Conservation (phyloP, 2,329 filamentous ascomycete genomes). For the Aspergillus eucalypticola region DNA sequence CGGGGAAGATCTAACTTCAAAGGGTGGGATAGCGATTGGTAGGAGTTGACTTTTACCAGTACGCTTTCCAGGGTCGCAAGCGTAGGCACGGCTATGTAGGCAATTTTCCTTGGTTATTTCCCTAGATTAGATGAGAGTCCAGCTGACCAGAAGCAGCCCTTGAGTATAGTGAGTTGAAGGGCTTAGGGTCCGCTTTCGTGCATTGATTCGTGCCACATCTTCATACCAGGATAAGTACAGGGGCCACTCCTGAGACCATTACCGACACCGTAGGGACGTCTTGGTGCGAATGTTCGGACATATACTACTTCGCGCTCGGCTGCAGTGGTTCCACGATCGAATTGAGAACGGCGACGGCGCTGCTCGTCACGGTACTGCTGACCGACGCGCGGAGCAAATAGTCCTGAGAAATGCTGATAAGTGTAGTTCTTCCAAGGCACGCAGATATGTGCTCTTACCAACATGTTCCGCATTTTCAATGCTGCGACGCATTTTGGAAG, state of each 20-base stretch:
- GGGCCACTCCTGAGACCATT: conserved; percentile 25
- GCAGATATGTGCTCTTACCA: conserved; percentile 55
- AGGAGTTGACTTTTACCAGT: background rate
- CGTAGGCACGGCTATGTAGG: background rate
- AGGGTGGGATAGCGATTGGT: conserved; percentile 9
- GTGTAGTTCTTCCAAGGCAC: background rate
- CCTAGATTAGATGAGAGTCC: background rate
- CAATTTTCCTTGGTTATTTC: background rate
- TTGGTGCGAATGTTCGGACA: conserved; percentile 26
- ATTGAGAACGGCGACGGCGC: conserved; percentile 73
- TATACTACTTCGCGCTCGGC: conserved; percentile 63
- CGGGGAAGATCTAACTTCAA: conserved; percentile 1
- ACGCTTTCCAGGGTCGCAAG: background rate
- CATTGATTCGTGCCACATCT: conserved; percentile 26
- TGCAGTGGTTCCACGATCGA: conserved; percentile 75
- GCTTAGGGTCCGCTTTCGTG: conserved; percentile 23
- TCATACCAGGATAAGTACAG: conserved; percentile 28
- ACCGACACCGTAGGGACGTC: conserved; percentile 19
- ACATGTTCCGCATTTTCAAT: conserved; percentile 84
- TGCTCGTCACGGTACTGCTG: conserved; percentile 74
- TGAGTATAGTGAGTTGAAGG: conserved; percentile 14
- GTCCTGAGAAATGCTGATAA: conserved; percentile 26
- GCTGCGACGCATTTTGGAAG: conserved; percentile 82
- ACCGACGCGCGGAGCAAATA: conserved; percentile 77
- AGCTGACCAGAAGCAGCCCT: background rate